Base-by-base conservation (phyloP, 2,329 filamentous ascomycete species). In the Albophoma yamanashiensis region DNA sequence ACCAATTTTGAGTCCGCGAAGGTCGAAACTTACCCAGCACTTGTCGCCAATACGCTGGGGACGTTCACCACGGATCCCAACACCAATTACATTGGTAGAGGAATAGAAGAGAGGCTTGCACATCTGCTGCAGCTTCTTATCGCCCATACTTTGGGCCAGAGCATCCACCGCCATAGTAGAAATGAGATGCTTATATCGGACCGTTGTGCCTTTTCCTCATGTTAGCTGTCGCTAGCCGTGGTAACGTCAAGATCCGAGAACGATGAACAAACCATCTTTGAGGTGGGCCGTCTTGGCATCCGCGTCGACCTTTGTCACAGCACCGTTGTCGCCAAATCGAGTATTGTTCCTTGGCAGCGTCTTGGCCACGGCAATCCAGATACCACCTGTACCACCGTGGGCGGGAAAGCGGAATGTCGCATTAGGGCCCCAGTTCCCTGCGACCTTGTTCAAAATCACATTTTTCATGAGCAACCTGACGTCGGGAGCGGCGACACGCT, bases 371-470 rank as follows among this genome's bases (percentile, higher is more conserved):
- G 92, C 92, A 69, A 94, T 96, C 94, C 94, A 99, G 83, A 99
- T 99, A 78, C 92, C 93, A 77, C 94, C 94, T 57, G 94, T 99
- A 69, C 94, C 94, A 67, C 94, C 93, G 66, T 88, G 87, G 64
- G 94, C 92, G 67, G 94, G 94, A 86, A 99, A 99, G 71, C 91
- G 89, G 89, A 99, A 99, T 63, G 92, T 97, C 65, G 92, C 91
- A 75, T 99, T 99, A 66, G 94, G 94, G 50, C 94, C 94, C 94
- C 94, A 99, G 82, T 92, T 92, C 69, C 93, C 94, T 58, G 94
- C 94, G 59, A 91, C 88, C 86, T 96, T 97, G 80, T 93, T 88
- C 64, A 97, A 85, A 71, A 99, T 92, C 71, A 96, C 89, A 76
- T 99, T 99, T 79, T 86, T 89, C 68, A 91, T 92, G 68, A 95